Conservation (phyloP, 371 early-diverging fungal genomes). For the Zopfochytrium polystomum region DNA sequence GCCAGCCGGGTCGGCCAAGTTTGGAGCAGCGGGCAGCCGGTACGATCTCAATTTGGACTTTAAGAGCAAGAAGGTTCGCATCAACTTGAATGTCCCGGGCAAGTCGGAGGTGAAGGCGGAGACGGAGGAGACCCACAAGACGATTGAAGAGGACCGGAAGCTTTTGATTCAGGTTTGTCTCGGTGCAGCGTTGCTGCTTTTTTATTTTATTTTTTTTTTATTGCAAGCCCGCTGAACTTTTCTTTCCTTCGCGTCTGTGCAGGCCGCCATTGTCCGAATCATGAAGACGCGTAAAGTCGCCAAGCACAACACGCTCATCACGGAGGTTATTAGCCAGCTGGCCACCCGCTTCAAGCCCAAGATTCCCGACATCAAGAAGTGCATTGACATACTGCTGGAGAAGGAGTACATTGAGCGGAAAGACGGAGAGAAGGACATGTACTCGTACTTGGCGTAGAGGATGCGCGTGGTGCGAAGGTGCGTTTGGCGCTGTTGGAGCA, state of each 20-base stretch:
- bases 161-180: conserved; percentile 66
- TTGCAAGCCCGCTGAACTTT: conserved; percentile 7
- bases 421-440: conserved; percentile 80
- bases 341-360: conserved; percentile 89
- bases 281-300: conserved; percentile 95
- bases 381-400: conserved; percentile 90
- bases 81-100: conserved; percentile 66
- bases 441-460: conserved; percentile 53
- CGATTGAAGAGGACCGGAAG: conserved; percentile 79
- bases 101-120: conserved; percentile 66
- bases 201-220: conserved; percentile 3
- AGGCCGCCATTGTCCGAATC: conserved; percentile 94
- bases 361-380: conserved; percentile 90
- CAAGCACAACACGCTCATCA: conserved; percentile 80
- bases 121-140: conserved; percentile 63
- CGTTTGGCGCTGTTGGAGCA: too few species aligned
- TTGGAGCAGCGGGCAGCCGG: conserved; percentile 49
- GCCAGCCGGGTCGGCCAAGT: conserved; percentile 27
- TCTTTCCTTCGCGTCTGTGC: conserved; percentile 1
- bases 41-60: conserved; percentile 79
- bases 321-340: conserved; percentile 85
- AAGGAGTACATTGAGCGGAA: conserved; percentile 92
- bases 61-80: conserved; percentile 73
- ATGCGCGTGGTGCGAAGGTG: too few species aligned
- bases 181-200: background rate